phyloP scores from a whole-genome alignment of 148 eudicot genomes.

The Polygonum maritimum region DNA sequence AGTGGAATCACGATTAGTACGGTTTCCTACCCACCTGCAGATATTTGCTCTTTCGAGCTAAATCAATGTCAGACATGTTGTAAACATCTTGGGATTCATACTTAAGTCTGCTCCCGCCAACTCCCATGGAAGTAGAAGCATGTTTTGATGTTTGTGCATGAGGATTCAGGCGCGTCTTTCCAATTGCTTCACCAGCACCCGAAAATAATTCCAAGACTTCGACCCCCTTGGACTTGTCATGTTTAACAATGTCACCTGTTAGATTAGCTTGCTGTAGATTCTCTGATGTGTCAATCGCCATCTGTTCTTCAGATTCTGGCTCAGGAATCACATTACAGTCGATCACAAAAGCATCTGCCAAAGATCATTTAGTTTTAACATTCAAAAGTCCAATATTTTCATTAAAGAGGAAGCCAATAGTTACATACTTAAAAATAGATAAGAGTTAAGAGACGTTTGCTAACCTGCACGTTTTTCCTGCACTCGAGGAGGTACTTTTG shows the following conservation, averaged over 20 bases:
- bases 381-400: not conserved
- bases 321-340: constrained; percentile 42
- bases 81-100: constrained; percentile 3
- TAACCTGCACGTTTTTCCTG: constrained; percentile 12
- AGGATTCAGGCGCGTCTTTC: constrained; percentile 10
- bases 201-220: constrained; percentile 28
- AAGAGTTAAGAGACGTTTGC: constrained; percentile 18
- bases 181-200: constrained; percentile 17
- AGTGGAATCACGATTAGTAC: not conserved
- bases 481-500: constrained; percentile 14
- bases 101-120: constrained; percentile 7
- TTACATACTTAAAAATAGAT: constrained; percentile 4
- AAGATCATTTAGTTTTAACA: not conserved
- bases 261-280: constrained; percentile 16
- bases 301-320: constrained; percentile 23
- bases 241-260: constrained; percentile 10
- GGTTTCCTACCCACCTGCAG: constrained; percentile 34
- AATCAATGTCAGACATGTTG: constrained; percentile 8
- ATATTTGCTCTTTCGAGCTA: constrained; percentile 19
- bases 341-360: constrained; percentile 25
- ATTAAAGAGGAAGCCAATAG: not conserved
- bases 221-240: constrained; percentile 14
- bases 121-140: constrained; percentile 12
- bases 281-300: constrained; percentile 13
- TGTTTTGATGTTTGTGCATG: constrained; percentile 13